These are phyloP conservation scores for Annulohypoxylon maeteangense DNA, from an alignment of 495 filamentous ascomycete species.

Conservation along the genomic window DNA sequence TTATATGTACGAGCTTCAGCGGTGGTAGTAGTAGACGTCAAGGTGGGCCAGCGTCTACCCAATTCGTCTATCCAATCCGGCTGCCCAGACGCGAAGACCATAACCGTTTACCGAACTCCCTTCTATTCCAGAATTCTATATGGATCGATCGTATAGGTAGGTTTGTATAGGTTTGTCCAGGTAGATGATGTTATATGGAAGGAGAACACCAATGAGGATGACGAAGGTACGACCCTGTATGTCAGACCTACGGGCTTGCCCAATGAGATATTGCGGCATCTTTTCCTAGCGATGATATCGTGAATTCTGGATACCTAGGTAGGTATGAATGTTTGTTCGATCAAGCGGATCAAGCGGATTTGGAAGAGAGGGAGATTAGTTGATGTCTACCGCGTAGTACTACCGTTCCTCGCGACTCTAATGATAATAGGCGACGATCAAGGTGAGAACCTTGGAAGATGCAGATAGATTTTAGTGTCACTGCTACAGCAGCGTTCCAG, in stretches of 20 bases:
- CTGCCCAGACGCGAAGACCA: not conserved
- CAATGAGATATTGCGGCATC: constrained; percentile 8
- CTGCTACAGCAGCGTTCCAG: constrained; percentile 11
- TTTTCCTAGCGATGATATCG: constrained; percentile 6
- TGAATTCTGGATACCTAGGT: not conserved
- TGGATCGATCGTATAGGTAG: constrained; percentile 12
- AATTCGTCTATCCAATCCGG: constrained; percentile 20
- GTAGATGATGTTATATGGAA: not conserved
- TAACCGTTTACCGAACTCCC: not conserved
- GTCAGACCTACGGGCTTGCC: constrained; percentile 9
- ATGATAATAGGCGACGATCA: constrained; percentile 8
- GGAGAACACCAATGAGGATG: not conserved
- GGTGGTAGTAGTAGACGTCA: not conserved
- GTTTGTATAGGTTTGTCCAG: not conserved
- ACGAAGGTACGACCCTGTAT: not conserved
- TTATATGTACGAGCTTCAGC: not conserved
- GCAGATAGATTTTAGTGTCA: constrained; percentile 4
- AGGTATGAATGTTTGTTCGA: not conserved
- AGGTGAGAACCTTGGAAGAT: not conserved
- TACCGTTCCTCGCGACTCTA: not conserved
- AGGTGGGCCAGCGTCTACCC: constrained; percentile 14
- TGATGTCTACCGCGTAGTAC: not conserved
- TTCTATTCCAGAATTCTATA: not conserved
- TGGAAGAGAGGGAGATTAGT: constrained; percentile 4
- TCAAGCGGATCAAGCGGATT: constrained; percentile 13